Evolutionary conservation across 495 filamentous ascomycete genomes (phyloP), one percentile per base, ranked within the genome.

Genomic region (Sordaria brevicollis): DNA sequence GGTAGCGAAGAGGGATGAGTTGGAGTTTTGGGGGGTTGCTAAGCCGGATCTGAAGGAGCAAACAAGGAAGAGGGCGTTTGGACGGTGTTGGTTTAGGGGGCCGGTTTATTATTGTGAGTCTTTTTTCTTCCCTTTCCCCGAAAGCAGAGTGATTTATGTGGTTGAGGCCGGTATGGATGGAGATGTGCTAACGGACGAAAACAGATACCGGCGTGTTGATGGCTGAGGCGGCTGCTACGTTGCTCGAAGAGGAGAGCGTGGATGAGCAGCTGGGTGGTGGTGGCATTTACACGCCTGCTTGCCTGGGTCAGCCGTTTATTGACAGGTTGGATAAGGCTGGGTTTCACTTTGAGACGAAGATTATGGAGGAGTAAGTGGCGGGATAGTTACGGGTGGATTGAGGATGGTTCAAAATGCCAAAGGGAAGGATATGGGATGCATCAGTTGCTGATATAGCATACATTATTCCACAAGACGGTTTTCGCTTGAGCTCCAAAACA

Each of bases 251-350:
- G 9, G 49, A 62, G 21, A 29, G 21, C 21, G 49, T 29, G 35
- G 87, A 89, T 65, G 75, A 87, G 36, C 81, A 86, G 21, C 82
- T 91, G 1, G 81, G 85, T 0, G 89, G 92, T 31, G 92, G 92
- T 10, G 81, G 77, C 0, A 41, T 96, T 31, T 88, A 93, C 21
- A 97, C 93, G 1, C 85, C 93, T n/a, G 91, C 92, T n/a, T 91
- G 87, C 41, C 79, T 97, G 39, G 93, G 93, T 0, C 90, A 93
- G 77, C 82, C 83, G 35, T 93, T 87, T 74, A 84, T 95, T 69
- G 89, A 95, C 74, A 85, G 91, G 49, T 76, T 94, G 70, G 82
- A 86, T 15, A 82, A 84, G 65, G 85, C 82, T 15, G 91, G 91
- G 1, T 87, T 92, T 70, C 86, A 81, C 65, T 81, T 92, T 68